phyloP scores from a whole-genome alignment of 2,329 filamentous ascomycete genomes.

The Colletotrichum sp. region DNA sequence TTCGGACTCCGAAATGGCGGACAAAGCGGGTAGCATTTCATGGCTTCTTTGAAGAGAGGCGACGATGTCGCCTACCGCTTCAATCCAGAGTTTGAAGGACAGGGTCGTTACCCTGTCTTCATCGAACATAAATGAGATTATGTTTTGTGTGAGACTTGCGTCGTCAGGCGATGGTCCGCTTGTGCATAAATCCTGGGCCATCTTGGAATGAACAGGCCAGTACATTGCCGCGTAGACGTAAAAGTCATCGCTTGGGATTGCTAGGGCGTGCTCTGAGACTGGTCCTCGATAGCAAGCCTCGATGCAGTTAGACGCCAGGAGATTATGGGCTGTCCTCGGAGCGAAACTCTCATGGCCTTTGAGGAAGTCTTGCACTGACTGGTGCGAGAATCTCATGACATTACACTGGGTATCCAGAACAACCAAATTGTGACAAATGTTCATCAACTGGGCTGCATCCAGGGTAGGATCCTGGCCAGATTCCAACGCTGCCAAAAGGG shows the following conservation, averaged over 20 bases:
- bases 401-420: neutral
- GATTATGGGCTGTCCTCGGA: accelerated
- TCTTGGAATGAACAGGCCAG: neutral
- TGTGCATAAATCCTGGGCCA: neutral
- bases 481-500: neutral
- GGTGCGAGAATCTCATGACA: neutral
- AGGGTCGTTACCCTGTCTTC: neutral
- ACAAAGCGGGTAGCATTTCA: neutral
- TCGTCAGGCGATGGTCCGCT: accelerated
- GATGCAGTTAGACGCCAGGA: neutral
- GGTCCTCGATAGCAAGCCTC: neutral
- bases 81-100: neutral
- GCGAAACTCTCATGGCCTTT: neutral
- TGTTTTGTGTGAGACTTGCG: accelerated
- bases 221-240: neutral
- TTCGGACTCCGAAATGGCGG: neutral
- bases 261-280: accelerated
- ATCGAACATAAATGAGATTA: neutral
- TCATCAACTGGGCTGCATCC: neutral
- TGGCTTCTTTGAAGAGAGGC: neutral
- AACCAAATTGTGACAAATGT: neutral
- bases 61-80: accelerated
- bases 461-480: accelerated
- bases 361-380: neutral
- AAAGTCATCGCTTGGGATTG: neutral